A percentile compares a stretch with the other conserved stretches of the same genome.
phyloP scores from a whole-genome alignment of 2,329 filamentous ascomycete species.

The Scytalidium lignicola region DNA sequence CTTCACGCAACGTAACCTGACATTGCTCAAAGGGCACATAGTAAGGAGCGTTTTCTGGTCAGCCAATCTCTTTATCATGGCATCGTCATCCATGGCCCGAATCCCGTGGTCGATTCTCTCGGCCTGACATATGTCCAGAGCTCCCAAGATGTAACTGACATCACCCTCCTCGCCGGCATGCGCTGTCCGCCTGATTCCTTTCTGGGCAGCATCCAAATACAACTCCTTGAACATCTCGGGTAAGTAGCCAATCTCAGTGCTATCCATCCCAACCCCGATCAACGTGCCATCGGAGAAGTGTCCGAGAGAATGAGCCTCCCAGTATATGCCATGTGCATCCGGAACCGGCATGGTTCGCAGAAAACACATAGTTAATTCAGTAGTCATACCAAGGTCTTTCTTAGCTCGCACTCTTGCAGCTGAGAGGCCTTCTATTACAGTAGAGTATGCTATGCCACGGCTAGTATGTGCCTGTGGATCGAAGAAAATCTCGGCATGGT shows the following conservation, averaged over 20 bases:
- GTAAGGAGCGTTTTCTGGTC: conserved; percentile 56
- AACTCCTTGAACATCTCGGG: conserved; percentile 57
- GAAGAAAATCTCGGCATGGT: conserved; percentile 75
- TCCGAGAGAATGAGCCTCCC: conserved; percentile 34
- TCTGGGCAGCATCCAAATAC: conserved; percentile 48
- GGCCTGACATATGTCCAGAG: conserved; percentile 56
- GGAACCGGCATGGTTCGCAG: conserved; percentile 61
- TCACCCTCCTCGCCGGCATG: conserved; percentile 76
- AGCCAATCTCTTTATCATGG: conserved; percentile 54
- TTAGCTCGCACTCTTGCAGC: conserved; percentile 56
- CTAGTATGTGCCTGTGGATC: conserved; percentile 70
- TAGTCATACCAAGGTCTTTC: conserved; percentile 57
- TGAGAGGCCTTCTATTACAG: conserved; percentile 58
- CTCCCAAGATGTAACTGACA: conserved; percentile 56
- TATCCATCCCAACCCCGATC: conserved; percentile 62
- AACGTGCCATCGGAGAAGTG: conserved; percentile 49
- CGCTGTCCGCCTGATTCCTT: conserved; percentile 59
- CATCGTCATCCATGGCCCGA: conserved; percentile 54
- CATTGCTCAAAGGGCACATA: conserved; percentile 70
- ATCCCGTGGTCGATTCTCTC: conserved; percentile 73
- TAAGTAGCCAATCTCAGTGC: conserved; percentile 52
- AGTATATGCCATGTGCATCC: conserved; percentile 46
- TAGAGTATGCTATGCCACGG: conserved; percentile 57
- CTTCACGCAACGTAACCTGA: conserved; percentile 45
- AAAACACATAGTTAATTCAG: conserved; percentile 66